Percentiles rank a stretch among this genome's conserved stretches.
These are phyloP conservation scores for Nakazawaea ambrosiae DNA, from an alignment of 805 yeast species.

Conservation along the genomic window DNA sequence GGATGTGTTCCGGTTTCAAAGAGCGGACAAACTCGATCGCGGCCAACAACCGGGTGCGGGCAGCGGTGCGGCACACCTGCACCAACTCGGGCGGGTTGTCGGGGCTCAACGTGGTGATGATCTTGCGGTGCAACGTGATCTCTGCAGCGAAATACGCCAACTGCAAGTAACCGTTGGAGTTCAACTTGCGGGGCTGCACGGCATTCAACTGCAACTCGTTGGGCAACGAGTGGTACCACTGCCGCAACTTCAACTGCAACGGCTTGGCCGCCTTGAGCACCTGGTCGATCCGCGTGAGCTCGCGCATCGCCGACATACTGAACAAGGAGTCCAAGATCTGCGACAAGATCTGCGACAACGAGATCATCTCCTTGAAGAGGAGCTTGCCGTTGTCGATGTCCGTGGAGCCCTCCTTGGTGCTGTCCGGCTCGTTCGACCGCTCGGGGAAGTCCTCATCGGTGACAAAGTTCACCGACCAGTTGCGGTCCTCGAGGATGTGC, in stretches of 20 bases:
- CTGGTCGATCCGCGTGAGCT: constrained; percentile 51
- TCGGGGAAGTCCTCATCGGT: constrained; percentile 77
- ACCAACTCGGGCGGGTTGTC: constrained; percentile 46
- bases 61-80: constrained; percentile 77
- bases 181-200: constrained; percentile 52
- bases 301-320: constrained; percentile 58
- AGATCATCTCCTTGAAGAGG: constrained; percentile 60
- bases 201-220: constrained; percentile 55
- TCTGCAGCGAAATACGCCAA: constrained; percentile 87
- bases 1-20: constrained; percentile 75
- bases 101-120: constrained; percentile 44
- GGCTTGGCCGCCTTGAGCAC: constrained; percentile 78
- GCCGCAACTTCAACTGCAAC: constrained; percentile 58
- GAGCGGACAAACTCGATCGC: constrained; percentile 74
- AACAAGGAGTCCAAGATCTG: constrained; percentile 70
- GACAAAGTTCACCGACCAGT: constrained; percentile 74
- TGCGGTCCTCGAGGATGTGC: constrained; percentile 59
- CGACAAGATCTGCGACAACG: constrained; percentile 59
- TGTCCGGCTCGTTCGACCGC: constrained; percentile 35
- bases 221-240: constrained; percentile 75
- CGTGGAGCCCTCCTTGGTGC: constrained; percentile 47
- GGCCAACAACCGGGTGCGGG: constrained; percentile 72
- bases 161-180: constrained; percentile 73
- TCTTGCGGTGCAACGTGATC: constrained; percentile 75
- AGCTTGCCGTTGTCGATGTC: constrained; percentile 68